Percentiles rank a stretch among this genome's conserved stretches.
Conservation (phyloP, 495 filamentous ascomycete species). For the Lepidopterella palustris region DNA sequence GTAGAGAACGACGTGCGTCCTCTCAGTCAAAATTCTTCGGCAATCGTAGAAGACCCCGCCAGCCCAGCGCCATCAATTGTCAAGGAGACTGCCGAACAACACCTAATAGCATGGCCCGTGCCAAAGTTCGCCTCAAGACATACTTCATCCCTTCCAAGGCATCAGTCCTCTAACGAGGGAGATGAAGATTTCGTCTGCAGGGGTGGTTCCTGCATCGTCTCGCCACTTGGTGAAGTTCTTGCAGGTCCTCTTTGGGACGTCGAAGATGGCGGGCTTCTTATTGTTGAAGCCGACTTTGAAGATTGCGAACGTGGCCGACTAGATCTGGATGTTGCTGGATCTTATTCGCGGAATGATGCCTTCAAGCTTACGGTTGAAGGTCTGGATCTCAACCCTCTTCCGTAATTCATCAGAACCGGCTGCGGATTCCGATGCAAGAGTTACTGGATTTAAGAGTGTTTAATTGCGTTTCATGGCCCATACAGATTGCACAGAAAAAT, state of each 20-base stretch:
- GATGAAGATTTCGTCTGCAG: slow-evolving; percentile 52
- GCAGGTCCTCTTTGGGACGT: slow-evolving; percentile 80
- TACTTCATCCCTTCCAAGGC: not conserved
- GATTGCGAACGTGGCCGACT: slow-evolving; percentile 57
- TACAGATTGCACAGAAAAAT: too few species aligned
- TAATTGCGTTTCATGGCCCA: too few species aligned
- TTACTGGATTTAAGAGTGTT: too few species aligned
- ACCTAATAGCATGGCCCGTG: slow-evolving; percentile 1
- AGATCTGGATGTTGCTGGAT: slow-evolving; percentile 67
- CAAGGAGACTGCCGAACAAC: slow-evolving; percentile 1
- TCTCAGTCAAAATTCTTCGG: not conserved
- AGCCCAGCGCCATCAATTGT: not conserved
- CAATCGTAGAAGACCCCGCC: slow-evolving; percentile 6
- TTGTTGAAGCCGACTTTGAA: slow-evolving; percentile 53
- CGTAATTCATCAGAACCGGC: slow-evolving; percentile 32
- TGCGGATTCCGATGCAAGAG: too few species aligned
- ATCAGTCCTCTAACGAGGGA: not conserved
- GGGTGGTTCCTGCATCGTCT: slow-evolving; percentile 78
- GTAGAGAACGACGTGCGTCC: slow-evolving; percentile 26
- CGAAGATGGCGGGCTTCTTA: slow-evolving; percentile 51
- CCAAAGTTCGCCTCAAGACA: not conserved
- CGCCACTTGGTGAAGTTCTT: slow-evolving; percentile 69
- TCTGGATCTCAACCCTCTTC: slow-evolving; percentile 66
- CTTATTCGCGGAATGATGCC: slow-evolving; percentile 74
- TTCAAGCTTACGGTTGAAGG: slow-evolving; percentile 75